Evolutionary conservation across 495 filamentous ascomycete species (phyloP), one percentile per base, ranked within the genome.

Genomic region (Aspergillus hancockii): DNA sequence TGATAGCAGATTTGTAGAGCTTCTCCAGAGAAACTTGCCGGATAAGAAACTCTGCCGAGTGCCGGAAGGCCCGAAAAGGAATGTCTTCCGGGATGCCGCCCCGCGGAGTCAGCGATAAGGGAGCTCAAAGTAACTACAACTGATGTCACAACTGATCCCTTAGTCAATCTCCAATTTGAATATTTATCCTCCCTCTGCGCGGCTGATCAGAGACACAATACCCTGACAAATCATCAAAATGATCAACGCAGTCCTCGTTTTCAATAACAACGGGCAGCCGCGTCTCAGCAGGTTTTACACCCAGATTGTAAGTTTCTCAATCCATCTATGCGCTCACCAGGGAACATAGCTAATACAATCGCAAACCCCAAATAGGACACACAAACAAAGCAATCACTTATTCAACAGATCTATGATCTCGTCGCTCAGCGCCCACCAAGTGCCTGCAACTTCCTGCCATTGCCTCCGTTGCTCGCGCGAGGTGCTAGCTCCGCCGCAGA

Each of bases 231-330:
- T n/a, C 14, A 9, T 22, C 67, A 71, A 66, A 8, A 98, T 99
- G 94, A 98, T 99, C 76, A 99, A 97, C 83, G 94, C 94, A 34
- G 91, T 99, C 52, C 83, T 99, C 41, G 92, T 99, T 69, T 99
- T 99, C 83, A 99, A 99, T 72, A 96, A 97, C 74, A 90, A 90
- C 58, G 94, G 94, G 60, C 92, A 98, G 69, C 93, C 94, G 16
- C 89, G 94, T 32, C 84, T 99, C 58, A 98, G 93, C 59, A 98
- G 97, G 68, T 99, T 99, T 81, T 99, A 99, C 74, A 97, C 94
- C 13, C 93, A 98, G 69, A 88, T 99, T 52, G 94, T 97, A 74
- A 49, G 81, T 71, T 47, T 46, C 38, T 32, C 54, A 13, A 36
- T 14, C 52, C 30, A 7, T 45, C 13, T 14, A 45, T 21, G 12